Base-by-base conservation (phyloP, 371 early-diverging fungal genomes). In the Capniomyces stellatus region DNA sequence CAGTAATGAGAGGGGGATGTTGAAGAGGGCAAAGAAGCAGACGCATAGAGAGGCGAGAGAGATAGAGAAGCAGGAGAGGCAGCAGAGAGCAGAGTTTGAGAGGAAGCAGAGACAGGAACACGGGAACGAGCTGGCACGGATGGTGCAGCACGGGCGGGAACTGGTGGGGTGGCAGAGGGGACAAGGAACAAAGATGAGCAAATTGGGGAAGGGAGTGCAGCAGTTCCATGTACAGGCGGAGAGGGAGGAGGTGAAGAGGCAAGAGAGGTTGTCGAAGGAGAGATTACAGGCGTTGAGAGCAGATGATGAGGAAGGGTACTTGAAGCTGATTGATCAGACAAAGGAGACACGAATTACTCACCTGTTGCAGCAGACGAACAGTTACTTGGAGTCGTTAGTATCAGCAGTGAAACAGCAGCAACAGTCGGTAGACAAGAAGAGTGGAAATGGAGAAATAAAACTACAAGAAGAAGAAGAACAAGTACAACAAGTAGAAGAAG, bases 221-320 rank as follows among this genome's bases (percentile, higher is more conserved):
- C 74, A 78, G 43, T 81, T 75, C 67, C 94, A 93, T 63, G 64
- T 67, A 2, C 73, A 77, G 46, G 75, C 86, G 24, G 89, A 89
- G 56, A 87, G 86, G 63, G 93, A 93, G 60, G 94, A 92, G 62
- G 84, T 85, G 63, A 78, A 82, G 65, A 78, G 88, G 51, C 61
- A 74, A 18, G 85, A 87, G 63, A 77, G 83, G 30, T 54, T 85
- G 13, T 77, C 84, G 3, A 86, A 85, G 67, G 93, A 96, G 64
- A 92, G 94, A 85, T 70, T 96, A 46, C 75, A 82, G 56, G 92
- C 93, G n/a, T 73, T 94, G 56, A 83, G 85, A 61, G 77, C 60
- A 52, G 87, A 89, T 72, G 89, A 94, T 71, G 97, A 96, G 68
- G 91, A 87, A 54, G 92, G 88, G 0, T 94, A 96, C 65, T 66